phyloP scores from a whole-genome alignment of 2,329 filamentous ascomycete species.

The Penicillium sp. region DNA sequence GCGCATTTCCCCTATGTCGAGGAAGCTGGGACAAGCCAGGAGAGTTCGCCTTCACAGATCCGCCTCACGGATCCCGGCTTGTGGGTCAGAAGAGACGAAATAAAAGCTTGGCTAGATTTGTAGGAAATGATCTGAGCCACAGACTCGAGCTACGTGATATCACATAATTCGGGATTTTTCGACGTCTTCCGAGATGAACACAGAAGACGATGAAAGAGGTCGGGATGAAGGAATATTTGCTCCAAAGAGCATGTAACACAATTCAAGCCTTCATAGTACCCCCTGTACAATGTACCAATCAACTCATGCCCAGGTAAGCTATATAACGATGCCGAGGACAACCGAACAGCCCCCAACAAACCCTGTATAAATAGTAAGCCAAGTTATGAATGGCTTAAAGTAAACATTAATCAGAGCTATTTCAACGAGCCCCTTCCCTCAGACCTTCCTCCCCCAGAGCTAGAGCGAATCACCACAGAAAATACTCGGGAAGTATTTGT shows the following conservation, averaged over 20 bases:
- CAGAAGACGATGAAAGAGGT: too few species aligned
- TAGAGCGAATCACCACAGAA: background rate
- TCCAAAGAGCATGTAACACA: background rate
- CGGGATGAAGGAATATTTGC: background rate
- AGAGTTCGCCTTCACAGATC: background rate
- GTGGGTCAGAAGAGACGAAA: background rate
- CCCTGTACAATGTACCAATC: background rate
- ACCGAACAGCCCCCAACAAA: background rate
- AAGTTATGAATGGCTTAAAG: background rate
- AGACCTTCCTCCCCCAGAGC: background rate
- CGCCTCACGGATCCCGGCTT: background rate
- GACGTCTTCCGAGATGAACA: background rate
- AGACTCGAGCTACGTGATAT: background rate
- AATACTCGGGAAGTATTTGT: background rate
- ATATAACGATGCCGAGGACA: background rate
- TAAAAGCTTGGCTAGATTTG: conserved; percentile 2
- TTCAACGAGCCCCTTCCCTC: background rate
- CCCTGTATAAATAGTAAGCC: background rate
- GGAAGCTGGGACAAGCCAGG: background rate
- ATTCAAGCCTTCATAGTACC: background rate
- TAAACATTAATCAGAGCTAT: background rate
- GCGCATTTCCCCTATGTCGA: background rate
- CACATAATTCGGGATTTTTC: background rate
- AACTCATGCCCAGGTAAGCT: background rate
- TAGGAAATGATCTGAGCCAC: background rate